These are phyloP conservation scores for Boletus vermiculosoides DNA, from an alignment of 768 basidiomycete species.

Conservation along the genomic window DNA sequence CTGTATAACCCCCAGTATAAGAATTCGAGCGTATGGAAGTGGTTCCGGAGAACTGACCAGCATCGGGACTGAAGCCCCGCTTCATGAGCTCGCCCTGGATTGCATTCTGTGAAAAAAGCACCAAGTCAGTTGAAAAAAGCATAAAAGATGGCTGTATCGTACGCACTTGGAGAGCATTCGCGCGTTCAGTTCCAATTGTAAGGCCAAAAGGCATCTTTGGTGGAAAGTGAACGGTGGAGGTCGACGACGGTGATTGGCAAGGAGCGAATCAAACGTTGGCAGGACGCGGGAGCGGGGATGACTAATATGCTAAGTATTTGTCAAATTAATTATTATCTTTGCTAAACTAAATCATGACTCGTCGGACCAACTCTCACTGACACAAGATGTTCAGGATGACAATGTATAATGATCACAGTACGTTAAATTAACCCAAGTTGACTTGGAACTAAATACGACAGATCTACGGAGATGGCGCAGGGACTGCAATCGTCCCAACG, in stretches of 20 bases:
- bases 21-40: conserved; percentile 5
- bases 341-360: background rate
- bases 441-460: background rate
- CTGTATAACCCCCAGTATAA: conserved; percentile 36
- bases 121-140: conserved; percentile 12
- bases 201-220: conserved; percentile 67
- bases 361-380: background rate
- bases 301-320: conserved; percentile 27
- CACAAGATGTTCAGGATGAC: too few species aligned
- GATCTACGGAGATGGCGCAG: background rate
- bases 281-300: conserved; percentile 15
- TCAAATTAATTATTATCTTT: conserved; percentile 5
- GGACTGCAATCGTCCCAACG: background rate
- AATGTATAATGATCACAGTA: background rate
- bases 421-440: background rate
- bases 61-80: conserved; percentile 71
- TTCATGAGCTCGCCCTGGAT: conserved; percentile 80
- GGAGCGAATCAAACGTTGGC: conserved; percentile 24
- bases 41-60: conserved; percentile 48
- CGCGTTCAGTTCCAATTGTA: conserved; percentile 77
- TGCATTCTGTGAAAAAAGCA: conserved; percentile 49
- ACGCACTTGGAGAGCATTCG: conserved; percentile 64
- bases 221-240: conserved; percentile 20
- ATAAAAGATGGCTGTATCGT: background rate
- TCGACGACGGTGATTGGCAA: conserved; percentile 29